Conservation (phyloP, 176 grass and related monocot genomes). For the Eragrostis nindensis region DNA sequence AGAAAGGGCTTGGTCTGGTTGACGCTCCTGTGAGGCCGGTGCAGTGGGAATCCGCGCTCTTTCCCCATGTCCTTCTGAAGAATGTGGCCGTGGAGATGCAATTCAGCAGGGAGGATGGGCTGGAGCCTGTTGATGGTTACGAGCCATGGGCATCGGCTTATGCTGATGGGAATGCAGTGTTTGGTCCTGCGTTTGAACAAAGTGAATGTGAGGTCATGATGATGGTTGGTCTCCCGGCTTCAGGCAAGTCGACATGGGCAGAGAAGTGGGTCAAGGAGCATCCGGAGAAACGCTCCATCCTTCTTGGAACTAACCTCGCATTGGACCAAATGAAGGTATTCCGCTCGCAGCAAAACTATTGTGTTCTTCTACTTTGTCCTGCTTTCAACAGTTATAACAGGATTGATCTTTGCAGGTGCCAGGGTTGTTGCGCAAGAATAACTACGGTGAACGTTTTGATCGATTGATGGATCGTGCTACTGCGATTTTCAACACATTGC, state of each 20-base stretch:
- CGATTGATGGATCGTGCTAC: conserved; percentile 61
- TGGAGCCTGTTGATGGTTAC: conserved; percentile 58
- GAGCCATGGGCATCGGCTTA: conserved; percentile 51
- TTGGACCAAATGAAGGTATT: conserved; percentile 79
- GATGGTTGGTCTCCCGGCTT: conserved; percentile 76
- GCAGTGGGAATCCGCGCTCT: conserved; percentile 61
- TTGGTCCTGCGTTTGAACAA: conserved; percentile 50
- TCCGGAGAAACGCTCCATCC: conserved; percentile 56
- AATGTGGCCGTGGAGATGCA: conserved; percentile 66
- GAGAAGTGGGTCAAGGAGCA: conserved; percentile 64
- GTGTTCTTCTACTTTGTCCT: not conserved
- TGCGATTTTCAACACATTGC: conserved; percentile 67
- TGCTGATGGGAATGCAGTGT: conserved; percentile 37
- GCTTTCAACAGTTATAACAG: conserved; percentile 11
- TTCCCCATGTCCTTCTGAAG: conserved; percentile 70
- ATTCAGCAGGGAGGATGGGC: conserved; percentile 60
- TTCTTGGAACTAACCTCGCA: conserved; percentile 70
- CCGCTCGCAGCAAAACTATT: not conserved
- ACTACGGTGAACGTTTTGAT: conserved; percentile 72
- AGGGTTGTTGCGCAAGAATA: conserved; percentile 59
- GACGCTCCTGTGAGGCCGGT: conserved; percentile 27
- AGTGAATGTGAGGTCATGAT: conserved; percentile 55
- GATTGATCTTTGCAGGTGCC: conserved; percentile 50
- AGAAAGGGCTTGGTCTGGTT: conserved; percentile 52
- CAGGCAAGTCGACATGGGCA: conserved; percentile 74